Percentiles rank a stretch among this genome's conserved stretches.
phyloP scores from a whole-genome alignment of 2,329 filamentous ascomycete genomes.

The Aureobasidium leucospermi region DNA sequence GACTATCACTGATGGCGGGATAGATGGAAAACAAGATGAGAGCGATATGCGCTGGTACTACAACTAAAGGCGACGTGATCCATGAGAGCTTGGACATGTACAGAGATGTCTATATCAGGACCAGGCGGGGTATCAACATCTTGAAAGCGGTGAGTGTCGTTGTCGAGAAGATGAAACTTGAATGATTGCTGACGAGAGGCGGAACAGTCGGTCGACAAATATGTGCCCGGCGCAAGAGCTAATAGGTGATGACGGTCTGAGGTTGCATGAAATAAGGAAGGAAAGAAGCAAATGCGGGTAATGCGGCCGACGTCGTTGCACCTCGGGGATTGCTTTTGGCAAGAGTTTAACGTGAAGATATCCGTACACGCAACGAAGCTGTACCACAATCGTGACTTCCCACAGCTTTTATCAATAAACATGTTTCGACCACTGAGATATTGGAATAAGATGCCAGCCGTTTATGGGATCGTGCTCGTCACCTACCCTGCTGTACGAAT shows the following conservation, averaged over 20 bases:
- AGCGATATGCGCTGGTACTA: constrained; percentile 83
- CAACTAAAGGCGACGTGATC: constrained; percentile 66
- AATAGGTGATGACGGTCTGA: neutral
- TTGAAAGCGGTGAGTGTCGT: constrained; percentile 43
- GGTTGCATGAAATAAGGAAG: neutral
- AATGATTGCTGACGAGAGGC: neutral
- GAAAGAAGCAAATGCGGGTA: neutral
- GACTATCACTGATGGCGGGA: constrained; percentile 12
- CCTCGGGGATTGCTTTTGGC: neutral
- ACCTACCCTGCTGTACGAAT: no score
- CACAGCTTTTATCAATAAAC: no score
- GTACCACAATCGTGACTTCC: no score
- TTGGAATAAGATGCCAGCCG: no score
- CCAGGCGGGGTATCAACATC: constrained; percentile 63
- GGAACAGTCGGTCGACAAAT: constrained; percentile 9
- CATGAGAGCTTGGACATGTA: constrained; percentile 82
- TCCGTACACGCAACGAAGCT: no score
- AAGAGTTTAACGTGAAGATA: neutral
- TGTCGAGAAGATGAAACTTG: neutral
- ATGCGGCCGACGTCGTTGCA: neutral
- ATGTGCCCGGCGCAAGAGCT: neutral
- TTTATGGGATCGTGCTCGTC: no score
- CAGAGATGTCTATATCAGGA: constrained; percentile 75
- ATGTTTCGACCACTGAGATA: no score
- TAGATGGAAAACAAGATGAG: constrained; percentile 94